Percentiles rank a stretch among this genome's conserved stretches.
phyloP scores from a whole-genome alignment of 2,329 filamentous ascomycete species.

The Fusarium annulatum region DNA sequence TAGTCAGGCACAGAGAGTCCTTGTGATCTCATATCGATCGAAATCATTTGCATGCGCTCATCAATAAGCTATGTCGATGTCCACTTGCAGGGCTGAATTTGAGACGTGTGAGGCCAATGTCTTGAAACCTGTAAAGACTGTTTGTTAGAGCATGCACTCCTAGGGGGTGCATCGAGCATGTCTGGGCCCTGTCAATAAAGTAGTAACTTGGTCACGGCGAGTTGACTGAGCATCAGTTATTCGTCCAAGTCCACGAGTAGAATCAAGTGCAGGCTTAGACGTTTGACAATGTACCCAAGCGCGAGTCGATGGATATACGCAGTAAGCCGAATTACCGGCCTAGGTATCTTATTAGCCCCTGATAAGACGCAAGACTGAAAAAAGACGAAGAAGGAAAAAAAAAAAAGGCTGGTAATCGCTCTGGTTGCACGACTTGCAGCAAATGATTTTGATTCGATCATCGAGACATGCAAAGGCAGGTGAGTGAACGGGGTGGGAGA shows the following conservation, averaged over 20 bases:
- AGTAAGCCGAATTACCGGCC: slow-evolving; percentile 23
- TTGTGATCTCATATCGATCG: slow-evolving; percentile 20
- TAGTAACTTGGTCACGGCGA: neutral
- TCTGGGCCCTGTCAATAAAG: neutral
- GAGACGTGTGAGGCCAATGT: slow-evolving; percentile 36
- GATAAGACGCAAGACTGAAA: slow-evolving; percentile 13
- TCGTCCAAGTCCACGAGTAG: neutral
- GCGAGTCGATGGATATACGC: slow-evolving; percentile 2
- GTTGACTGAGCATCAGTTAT: neutral
- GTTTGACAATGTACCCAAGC: neutral
- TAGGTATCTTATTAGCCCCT: slow-evolving; percentile 22
- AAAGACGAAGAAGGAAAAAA: neutral
- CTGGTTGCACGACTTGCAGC: slow-evolving; percentile 38
- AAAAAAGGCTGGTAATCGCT: slow-evolving; percentile 17
- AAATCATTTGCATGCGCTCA: slow-evolving; percentile 16
- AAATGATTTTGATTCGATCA: slow-evolving; percentile 38
- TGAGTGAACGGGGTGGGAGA: slow-evolving; percentile 30
- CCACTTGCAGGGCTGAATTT: slow-evolving; percentile 30
- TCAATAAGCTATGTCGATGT: slow-evolving; percentile 16
- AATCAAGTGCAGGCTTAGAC: neutral
- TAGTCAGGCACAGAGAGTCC: slow-evolving; percentile 21
- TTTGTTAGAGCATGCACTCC: neutral
- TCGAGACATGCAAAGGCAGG: slow-evolving; percentile 32
- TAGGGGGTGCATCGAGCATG: neutral
- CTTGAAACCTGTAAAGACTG: slow-evolving; percentile 28